Base-by-base conservation (phyloP, 1,284 basidiomycete genomes). In the Sporisorium iseilematis-ciliati region DNA sequence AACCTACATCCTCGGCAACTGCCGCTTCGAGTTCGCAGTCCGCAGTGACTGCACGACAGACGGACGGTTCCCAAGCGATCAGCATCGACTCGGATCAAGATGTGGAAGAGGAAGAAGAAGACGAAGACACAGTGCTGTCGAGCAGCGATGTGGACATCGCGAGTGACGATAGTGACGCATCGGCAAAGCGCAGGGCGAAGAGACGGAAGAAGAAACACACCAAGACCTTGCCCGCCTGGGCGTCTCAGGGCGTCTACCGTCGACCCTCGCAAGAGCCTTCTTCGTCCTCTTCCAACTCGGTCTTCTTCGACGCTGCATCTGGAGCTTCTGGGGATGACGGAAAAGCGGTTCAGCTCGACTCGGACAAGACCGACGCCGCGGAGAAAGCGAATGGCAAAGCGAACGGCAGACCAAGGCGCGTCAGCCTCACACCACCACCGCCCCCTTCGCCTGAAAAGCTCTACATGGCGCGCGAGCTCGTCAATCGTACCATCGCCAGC, bases 391-490 rank as follows among this genome's bases (percentile, higher is more conserved):
- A n/a, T 4, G 23, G 33, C 21, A 57, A 56, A 2, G 12, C 50
- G n/a, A 41, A 61, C 26, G 49, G 43, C 25, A 61, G 43, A 48
- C 7, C n/a, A 18, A 49, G 66, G 25, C 31, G 57, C 8, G 62
- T 52, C 16, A 74, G 71, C 35, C 57, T 74, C 10, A 74, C 71
- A 8, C 71, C 71, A 7, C 71, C 71, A 12, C 71, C 71, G 1
- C 51, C 55, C 7, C 54, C 55, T 6, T 74, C 65, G 7, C 54
- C 57, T 0, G 75, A 62, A 31, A 67, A 65, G 63, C 65, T 69
- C 2, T 43, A 48, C 20, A 61, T 59, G 51, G 76, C 76, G 5
- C 65, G 65, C 51, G 53, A 74, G 12, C 63, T 75, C 2, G 76
- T 75, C 7, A 46, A 54, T 21, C 49, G 51, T 8, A 66, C 65